Evolutionary conservation across 208 protist species (phyloP), one percentile per base, ranked within the genome.

Genomic region (Crithidia brevicula): DNA sequence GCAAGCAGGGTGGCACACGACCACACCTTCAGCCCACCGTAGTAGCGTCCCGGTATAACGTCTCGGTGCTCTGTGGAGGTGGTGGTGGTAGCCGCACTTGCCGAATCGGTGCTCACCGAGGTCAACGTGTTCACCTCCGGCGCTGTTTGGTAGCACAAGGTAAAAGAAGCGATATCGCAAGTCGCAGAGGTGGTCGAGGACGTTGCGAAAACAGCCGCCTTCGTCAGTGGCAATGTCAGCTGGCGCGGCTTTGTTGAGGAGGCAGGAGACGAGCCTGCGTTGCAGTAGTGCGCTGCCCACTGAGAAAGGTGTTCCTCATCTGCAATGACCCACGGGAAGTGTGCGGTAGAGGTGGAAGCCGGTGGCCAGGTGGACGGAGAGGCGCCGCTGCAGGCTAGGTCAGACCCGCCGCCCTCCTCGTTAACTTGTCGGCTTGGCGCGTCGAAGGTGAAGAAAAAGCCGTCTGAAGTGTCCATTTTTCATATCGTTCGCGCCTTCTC

Each of bases 21-120:
- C 89, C 92, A 96, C 42, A 96, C 85, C 57, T 93, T 96, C 4
- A 96, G 78, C 3, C 92, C 88, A 18, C 92, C 92, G 67, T 95
- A 95, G 73, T 96, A 96, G 28, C 72, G 76, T 4, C 92, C 92
- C 2, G 89, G 86, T 62, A 96, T 76, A 54, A 96, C 92, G 50
- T 96, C 92, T 34, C 87, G 77, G 70, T 61, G 77, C 79, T 73
- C 79, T 31, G 31, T 40, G 3, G 40, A 2, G 3, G 46, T 36
- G 28, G 30, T 4, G 15, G 42, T 58, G 33, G 52, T 22, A 2
- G 49, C n/a, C 34, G 28, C 45, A 40, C 2, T 34, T 23, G 75
- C 59, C 28, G 42, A 51, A n/a, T n/a, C n/a, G 46, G 28, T 34
- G 51, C 2, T 34, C 30, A 80, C 59, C 28, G 42, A 51, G 7